Evolutionary conservation across 2,329 filamentous ascomycete genomes (phyloP).

Genomic region (Fusarium nisikadoi): DNA sequence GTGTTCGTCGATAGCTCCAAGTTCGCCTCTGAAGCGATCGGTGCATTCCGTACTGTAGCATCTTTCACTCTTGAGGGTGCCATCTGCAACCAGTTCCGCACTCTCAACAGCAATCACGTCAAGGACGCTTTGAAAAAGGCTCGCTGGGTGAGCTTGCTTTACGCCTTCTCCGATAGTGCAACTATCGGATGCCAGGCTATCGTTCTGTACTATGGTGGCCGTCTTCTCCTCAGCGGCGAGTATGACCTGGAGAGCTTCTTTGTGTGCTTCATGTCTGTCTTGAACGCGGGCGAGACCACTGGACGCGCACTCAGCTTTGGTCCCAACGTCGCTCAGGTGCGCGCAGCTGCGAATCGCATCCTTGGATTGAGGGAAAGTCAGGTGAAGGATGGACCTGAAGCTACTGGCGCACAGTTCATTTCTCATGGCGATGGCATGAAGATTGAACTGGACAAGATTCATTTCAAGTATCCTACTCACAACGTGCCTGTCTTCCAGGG

Average conservation of each 20-base stretch:
- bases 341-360: constrained; percentile 69
- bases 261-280: constrained; percentile 71
- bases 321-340: constrained; percentile 70
- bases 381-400: constrained; percentile 22
- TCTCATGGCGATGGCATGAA: constrained; percentile 59
- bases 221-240: constrained; percentile 64
- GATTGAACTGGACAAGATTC: constrained; percentile 65
- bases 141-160: constrained; percentile 70
- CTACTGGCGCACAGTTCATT: constrained; percentile 46
- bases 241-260: constrained; percentile 60
- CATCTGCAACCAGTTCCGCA: constrained; percentile 70
- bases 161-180: constrained; percentile 75
- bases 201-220: constrained; percentile 73
- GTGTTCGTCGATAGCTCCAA: constrained; percentile 79
- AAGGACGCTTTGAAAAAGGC: constrained; percentile 68
- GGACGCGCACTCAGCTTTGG: constrained; percentile 66
- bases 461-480: constrained; percentile 70
- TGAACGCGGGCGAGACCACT: constrained; percentile 67
- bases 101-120: constrained; percentile 68
- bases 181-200: constrained; percentile 71
- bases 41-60: constrained; percentile 77
- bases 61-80: constrained; percentile 75
- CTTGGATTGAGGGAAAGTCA: constrained; percentile 59
- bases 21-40: constrained; percentile 78
- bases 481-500: constrained; percentile 67